These are phyloP conservation scores for Sporothrix schenckii DNA, from an alignment of 2,329 filamentous ascomycete species.

Conservation along the genomic window DNA sequence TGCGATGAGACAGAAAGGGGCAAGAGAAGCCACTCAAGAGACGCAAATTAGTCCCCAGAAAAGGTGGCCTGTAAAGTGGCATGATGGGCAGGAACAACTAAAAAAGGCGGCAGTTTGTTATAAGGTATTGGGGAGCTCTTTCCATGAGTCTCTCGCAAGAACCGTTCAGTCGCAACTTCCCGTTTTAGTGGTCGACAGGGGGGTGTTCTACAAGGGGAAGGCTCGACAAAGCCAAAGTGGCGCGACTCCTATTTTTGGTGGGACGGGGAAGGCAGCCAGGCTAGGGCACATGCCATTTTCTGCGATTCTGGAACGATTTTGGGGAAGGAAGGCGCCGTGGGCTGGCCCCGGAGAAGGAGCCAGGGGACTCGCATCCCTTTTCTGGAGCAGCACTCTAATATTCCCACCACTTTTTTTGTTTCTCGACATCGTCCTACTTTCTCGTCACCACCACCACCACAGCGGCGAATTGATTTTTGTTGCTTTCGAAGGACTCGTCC, in stretches of 20 bases:
- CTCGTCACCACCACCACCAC: neutral
- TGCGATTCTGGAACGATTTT: slow-evolving; percentile 33
- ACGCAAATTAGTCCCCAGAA: neutral
- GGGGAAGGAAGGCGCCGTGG: slow-evolving; percentile 1
- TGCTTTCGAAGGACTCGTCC: neutral
- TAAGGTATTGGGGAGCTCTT: neutral
- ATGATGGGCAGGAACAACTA: slow-evolving; percentile 16
- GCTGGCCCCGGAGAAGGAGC: neutral
- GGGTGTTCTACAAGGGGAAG: neutral
- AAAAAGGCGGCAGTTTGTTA: neutral
- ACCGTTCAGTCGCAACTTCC: neutral
- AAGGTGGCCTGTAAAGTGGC: slow-evolving; percentile 27
- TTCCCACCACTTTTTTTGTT: neutral
- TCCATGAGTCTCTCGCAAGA: neutral
- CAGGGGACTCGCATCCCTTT: slow-evolving; percentile 11
- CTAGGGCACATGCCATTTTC: slow-evolving; percentile 29
- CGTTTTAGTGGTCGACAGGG: neutral
- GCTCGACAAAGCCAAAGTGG: slow-evolving; percentile 18
- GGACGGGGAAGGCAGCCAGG: neutral
- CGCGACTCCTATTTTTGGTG: slow-evolving; percentile 18
- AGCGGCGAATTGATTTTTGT: slow-evolving; percentile 25
- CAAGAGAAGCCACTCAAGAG: neutral
- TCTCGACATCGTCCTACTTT: neutral
- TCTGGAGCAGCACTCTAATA: neutral
- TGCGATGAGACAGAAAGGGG: neutral